A percentile compares a stretch with the other conserved stretches of the same genome.
Evolutionary conservation across 495 filamentous ascomycete species (phyloP).

Genomic region (Hyaloscypha variabilis): DNA sequence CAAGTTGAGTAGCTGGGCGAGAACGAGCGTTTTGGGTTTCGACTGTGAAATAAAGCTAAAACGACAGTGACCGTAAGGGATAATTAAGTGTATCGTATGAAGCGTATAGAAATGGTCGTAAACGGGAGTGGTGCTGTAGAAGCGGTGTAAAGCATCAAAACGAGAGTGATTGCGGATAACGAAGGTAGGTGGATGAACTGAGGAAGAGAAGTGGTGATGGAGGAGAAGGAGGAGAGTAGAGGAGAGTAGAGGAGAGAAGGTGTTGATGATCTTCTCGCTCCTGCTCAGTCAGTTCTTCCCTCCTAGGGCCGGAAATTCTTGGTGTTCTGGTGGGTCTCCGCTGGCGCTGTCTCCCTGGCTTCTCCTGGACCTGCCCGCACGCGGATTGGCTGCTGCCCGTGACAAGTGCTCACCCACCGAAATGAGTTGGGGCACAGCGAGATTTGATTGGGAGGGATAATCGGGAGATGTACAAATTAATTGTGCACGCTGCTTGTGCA

Average conservation of each 20-base stretch:
- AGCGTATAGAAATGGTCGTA: too few relatives aligned
- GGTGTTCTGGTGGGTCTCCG: not conserved
- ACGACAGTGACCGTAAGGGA: conserved; percentile 9
- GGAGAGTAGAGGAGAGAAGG: not conserved
- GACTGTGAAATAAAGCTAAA: conserved; percentile 11
- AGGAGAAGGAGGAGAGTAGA: not conserved
- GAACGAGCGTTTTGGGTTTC: not conserved
- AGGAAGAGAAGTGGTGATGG: not conserved
- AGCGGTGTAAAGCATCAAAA: conserved; percentile 15
- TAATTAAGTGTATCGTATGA: not conserved
- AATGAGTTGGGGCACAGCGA: conserved; percentile 13
- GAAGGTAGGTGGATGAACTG: not conserved
- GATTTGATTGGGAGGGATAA: conserved; percentile 4
- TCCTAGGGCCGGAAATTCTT: not conserved
- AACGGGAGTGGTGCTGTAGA: conserved; percentile 22
- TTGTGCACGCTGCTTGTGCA: not conserved
- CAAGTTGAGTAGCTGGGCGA: conserved; percentile 6
- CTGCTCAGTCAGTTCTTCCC: not conserved
- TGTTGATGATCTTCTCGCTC: not conserved
- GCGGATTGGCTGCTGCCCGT: not conserved
- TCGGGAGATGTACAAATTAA: not conserved
- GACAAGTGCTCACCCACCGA: not conserved
- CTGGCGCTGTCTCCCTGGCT: not conserved
- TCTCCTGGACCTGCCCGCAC: not conserved
- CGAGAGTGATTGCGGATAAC: not conserved